Evolutionary conservation across 2,329 filamentous ascomycete genomes (phyloP), one percentile per base, ranked within the genome.

Genomic region (Colletotrichum liriopes): DNA sequence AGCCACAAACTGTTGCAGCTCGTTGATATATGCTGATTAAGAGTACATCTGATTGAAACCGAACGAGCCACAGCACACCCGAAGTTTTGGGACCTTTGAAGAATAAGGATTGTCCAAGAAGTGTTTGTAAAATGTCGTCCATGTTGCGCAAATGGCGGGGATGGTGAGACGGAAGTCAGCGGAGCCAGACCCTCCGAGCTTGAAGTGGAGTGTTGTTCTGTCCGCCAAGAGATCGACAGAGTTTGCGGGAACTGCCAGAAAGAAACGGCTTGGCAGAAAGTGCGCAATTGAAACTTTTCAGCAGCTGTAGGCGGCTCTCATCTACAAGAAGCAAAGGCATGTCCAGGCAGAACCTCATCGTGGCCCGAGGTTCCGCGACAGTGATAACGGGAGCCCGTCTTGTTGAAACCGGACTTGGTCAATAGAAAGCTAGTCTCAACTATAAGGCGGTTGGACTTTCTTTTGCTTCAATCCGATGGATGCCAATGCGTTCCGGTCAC

Each of bases 101-200:
- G 7, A 3, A 18, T 7, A n/a, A 32, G 3, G 9, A 16, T 14
- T 3, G 12, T n/a, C 1, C 2, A 14, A 12, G 18, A 35, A 29
- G 14, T 55, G 3, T n/a, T 14, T 12, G 5, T 35, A 35, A 7
- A 18, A 35, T 14, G 52, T 9, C 29, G 18, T n/a, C 11, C 3
- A n/a, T 14, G 29, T 12, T 2, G 20, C 29, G 52, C 18, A 20
- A n/a, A 29, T 18, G 18, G 29, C 20, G 20, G 5, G 41, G 58
- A 8, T 32, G 11, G 41, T 26, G 12, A 49, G n/a, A 61, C 43
- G 58, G 37, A 47, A 41, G 29, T 35, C n/a, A 18, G 1, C 58
- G 58, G 58, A 61, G 58, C 29, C 58, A 61, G 26, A 61, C 29
- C 43, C 29, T 61, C 58, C 58, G 58, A 16, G 43, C 7, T 35